A percentile compares a stretch with the other conserved stretches of the same genome.
Conservation (phyloP, 495 filamentous ascomycete genomes). For the Annulohypoxylon bovei region DNA sequence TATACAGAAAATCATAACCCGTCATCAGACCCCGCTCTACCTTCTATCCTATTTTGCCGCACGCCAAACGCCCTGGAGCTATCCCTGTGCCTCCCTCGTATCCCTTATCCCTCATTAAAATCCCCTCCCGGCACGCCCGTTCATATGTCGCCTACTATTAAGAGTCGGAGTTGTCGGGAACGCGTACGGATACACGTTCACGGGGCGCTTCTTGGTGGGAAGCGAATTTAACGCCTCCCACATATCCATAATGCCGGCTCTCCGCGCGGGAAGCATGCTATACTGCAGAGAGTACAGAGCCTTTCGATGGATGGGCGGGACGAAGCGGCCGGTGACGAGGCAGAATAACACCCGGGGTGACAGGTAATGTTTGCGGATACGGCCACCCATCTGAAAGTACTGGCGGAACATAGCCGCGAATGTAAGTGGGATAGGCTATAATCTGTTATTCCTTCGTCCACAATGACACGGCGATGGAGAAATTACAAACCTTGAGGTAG, state of each 20-base stretch:
- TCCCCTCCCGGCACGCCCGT: slow-evolving; percentile 41
- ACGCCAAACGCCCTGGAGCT: slow-evolving; percentile 25
- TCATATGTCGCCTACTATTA: slow-evolving; percentile 43
- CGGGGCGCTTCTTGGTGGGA: slow-evolving; percentile 50
- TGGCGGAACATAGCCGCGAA: slow-evolving; percentile 93
- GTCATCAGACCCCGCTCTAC: slow-evolving; percentile 3
- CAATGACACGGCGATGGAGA: background rate
- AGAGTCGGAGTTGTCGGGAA: slow-evolving; percentile 13
- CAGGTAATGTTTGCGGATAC: slow-evolving; percentile 94
- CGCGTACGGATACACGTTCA: slow-evolving; percentile 33
- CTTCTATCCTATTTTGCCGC: slow-evolving; percentile 17
- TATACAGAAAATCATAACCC: slow-evolving; percentile 37
- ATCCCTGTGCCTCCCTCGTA: background rate
- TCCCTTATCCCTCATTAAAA: background rate
- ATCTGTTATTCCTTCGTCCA: slow-evolving; percentile 27
- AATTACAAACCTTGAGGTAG: slow-evolving; percentile 71
- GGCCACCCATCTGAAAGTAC: slow-evolving; percentile 92
- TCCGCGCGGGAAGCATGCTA: slow-evolving; percentile 89
- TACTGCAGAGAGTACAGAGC: slow-evolving; percentile 98
- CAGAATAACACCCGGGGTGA: slow-evolving; percentile 87
- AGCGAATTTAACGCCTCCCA: slow-evolving; percentile 75
- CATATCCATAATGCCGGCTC: slow-evolving; percentile 83
- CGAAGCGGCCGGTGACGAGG: slow-evolving; percentile 87
- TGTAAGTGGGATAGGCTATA: slow-evolving; percentile 86
- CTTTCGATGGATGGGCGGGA: slow-evolving; percentile 89